A percentile compares a stretch with the other conserved stretches of the same genome.
Evolutionary conservation across 495 filamentous ascomycete genomes (phyloP).

Genomic region (Lepidopterella palustris): DNA sequence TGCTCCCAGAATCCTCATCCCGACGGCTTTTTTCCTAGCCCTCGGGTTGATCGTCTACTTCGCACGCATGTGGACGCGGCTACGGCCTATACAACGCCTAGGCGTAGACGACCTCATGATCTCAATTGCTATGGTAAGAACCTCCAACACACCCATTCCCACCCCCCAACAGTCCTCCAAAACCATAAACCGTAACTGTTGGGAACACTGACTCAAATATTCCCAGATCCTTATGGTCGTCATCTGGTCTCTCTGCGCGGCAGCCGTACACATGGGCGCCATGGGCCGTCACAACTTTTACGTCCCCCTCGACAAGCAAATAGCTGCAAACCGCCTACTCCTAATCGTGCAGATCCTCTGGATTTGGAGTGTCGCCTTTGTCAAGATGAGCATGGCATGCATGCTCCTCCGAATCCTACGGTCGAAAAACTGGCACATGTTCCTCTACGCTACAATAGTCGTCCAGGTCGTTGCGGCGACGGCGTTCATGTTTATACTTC

Average conservation of each 20-base stretch:
- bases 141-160: not conserved
- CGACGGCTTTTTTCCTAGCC: not conserved
- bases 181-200: no score
- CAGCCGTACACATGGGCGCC: not conserved
- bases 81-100: not conserved
- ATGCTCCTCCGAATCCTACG: conserved; percentile 35
- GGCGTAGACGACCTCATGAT: not conserved
- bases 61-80: not conserved
- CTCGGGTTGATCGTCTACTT: not conserved
- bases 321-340: not conserved
- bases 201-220: not conserved
- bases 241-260: not conserved
- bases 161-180: not conserved
- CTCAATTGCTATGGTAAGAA: not conserved
- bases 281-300: not conserved
- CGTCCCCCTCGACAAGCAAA: not conserved
- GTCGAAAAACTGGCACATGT: conserved; percentile 16
- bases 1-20: not conserved
- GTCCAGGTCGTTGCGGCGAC: conserved; percentile 20
- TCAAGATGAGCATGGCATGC: conserved; percentile 35
- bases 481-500: conserved; percentile 12
- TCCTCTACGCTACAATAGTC: conserved; percentile 26
- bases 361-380: conserved; percentile 30
- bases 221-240: not conserved
- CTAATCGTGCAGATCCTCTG: conserved; percentile 18